Conservation (phyloP, 768 basidiomycete genomes). For the Amanita subjunquillea region DNA sequence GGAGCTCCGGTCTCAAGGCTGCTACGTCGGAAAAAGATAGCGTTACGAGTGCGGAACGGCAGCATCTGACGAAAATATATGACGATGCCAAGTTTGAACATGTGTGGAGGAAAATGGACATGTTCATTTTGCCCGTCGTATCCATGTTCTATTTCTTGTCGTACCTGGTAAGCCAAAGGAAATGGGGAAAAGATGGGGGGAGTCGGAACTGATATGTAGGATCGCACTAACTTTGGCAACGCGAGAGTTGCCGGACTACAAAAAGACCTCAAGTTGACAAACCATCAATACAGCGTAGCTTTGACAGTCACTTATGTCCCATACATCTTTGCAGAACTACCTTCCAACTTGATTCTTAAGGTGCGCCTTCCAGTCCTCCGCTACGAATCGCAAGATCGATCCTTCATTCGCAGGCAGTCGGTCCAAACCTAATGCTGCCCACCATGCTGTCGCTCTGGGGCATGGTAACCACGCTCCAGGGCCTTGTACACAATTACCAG, state of each 20-base stretch:
- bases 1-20: neutral
- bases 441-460: slow-evolving; percentile 60
- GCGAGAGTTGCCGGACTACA: slow-evolving; percentile 56
- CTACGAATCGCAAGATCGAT: slow-evolving; percentile 4
- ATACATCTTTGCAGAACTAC: slow-evolving; percentile 49
- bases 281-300: slow-evolving; percentile 39
- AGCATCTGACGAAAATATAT: neutral
- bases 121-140: slow-evolving; percentile 36
- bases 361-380: slow-evolving; percentile 11
- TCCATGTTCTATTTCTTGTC: slow-evolving; percentile 42
- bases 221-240: slow-evolving; percentile 47
- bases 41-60: neutral
- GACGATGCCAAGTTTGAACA: slow-evolving; percentile 25
- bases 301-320: slow-evolving; percentile 41
- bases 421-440: slow-evolving; percentile 50
- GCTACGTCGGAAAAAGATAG: neutral
- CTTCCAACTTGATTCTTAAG: slow-evolving; percentile 51
- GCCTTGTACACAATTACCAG: slow-evolving; percentile 35
- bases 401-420: slow-evolving; percentile 21
- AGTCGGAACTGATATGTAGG: slow-evolving; percentile 16
- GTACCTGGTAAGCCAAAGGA: slow-evolving; percentile 31
- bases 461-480: slow-evolving; percentile 49
- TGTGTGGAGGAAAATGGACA: slow-evolving; percentile 38
- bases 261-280: slow-evolving; percentile 37
- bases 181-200: neutral